phyloP scores from a whole-genome alignment of 1,284 basidiomycete species.

The Apiotrichum veenhuisii region DNA sequence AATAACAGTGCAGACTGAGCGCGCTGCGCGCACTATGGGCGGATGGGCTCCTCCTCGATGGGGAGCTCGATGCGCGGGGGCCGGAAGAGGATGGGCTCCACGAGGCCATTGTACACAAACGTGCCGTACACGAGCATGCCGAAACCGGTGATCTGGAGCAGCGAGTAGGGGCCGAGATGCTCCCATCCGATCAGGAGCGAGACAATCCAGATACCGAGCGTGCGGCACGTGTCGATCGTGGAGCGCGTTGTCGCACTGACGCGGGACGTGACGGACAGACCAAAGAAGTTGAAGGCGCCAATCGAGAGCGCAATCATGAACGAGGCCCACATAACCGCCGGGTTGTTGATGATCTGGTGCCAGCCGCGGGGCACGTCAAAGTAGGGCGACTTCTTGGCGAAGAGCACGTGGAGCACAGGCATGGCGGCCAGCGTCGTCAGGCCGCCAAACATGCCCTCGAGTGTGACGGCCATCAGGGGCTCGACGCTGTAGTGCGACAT shows the following conservation, averaged over 20 bases:
- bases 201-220: conserved; percentile 73
- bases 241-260: conserved; percentile 84
- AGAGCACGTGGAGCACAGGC: conserved; percentile 53
- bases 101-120: conserved; percentile 63
- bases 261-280: conserved; percentile 83
- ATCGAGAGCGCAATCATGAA: conserved; percentile 78
- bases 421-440: conserved; percentile 55
- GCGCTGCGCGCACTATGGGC: no score
- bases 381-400: conserved; percentile 66
- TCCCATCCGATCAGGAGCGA: conserved; percentile 91
- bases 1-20: no score
- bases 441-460: conserved; percentile 88
- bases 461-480: conserved; percentile 90
- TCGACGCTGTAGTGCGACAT: conserved; percentile 81
- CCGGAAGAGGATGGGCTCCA: conserved; percentile 62
- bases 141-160: conserved; percentile 87
- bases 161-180: conserved; percentile 70
- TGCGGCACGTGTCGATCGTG: conserved; percentile 92
- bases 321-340: conserved; percentile 70
- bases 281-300: conserved; percentile 94
- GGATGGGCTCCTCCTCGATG: conserved; percentile 22
- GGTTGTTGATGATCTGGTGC: conserved; percentile 78
- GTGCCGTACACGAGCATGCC: conserved; percentile 68
- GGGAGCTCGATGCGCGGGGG: conserved; percentile 37
- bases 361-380: conserved; percentile 90